Percentiles rank a stretch among this genome's conserved stretches.
Conservation (phyloP, 768 basidiomycete species). For the Russula abietina region DNA sequence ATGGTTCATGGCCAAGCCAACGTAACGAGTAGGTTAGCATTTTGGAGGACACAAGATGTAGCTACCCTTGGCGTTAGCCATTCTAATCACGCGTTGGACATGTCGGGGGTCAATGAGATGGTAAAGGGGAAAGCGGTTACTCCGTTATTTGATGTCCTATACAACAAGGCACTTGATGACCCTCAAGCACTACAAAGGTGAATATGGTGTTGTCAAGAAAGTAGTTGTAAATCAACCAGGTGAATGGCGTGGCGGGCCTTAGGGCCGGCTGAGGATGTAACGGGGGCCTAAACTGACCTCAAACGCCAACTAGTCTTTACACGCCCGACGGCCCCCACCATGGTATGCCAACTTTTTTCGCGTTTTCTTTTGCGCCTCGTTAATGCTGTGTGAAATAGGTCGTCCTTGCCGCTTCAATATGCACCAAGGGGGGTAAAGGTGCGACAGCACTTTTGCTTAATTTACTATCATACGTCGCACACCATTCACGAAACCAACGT, state of each 20-base stretch:
- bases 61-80: neutral
- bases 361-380: neutral
- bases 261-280: slow-evolving; percentile 10
- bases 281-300: neutral
- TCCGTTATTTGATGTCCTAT: neutral
- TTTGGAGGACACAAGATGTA: neutral
- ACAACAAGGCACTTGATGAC: neutral
- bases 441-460: slow-evolving; percentile 25
- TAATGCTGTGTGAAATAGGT: slow-evolving; percentile 46
- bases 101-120: neutral
- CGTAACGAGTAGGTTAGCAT: neutral
- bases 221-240: neutral
- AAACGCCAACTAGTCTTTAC: neutral
- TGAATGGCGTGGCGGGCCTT: neutral
- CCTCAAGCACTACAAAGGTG: neutral
- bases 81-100: neutral
- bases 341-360: slow-evolving; percentile 14
- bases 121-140: neutral
- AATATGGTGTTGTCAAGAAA: neutral
- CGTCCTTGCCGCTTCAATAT: slow-evolving; percentile 90
- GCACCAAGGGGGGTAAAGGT: slow-evolving; percentile 93
- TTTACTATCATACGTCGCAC: neutral
- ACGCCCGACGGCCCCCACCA: neutral
- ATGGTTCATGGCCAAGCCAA: neutral
- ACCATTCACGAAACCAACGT: neutral